A percentile compares a stretch with the other conserved stretches of the same genome.
These are phyloP conservation scores for Fusarium penzigii DNA, from an alignment of 2,329 filamentous ascomycete genomes.

Conservation along the genomic window DNA sequence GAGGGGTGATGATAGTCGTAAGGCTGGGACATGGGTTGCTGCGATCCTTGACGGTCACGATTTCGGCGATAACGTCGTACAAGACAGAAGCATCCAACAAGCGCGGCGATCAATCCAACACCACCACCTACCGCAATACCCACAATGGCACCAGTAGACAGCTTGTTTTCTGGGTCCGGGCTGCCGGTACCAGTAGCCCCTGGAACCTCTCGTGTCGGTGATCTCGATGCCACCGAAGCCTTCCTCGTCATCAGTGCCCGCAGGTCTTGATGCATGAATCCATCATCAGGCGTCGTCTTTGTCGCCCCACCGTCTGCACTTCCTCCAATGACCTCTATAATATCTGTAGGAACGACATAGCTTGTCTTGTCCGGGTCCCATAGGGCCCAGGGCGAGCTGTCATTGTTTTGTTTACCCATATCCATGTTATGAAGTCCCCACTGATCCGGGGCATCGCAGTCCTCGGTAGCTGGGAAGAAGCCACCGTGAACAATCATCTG, in stretches of 20 bases:
- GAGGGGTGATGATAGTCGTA: slow-evolving; percentile 27
- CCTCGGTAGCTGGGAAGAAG: slow-evolving; percentile 49
- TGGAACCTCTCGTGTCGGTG: slow-evolving; percentile 49
- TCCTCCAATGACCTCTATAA: slow-evolving; percentile 53
- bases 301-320: slow-evolving; percentile 53
- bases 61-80: slow-evolving; percentile 28
- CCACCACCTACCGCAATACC: slow-evolving; percentile 45
- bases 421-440: slow-evolving; percentile 61
- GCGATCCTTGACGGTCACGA: slow-evolving; percentile 14
- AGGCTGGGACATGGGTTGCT: slow-evolving; percentile 27
- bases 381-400: slow-evolving; percentile 50
- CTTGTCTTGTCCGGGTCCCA: slow-evolving; percentile 49
- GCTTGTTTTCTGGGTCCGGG: slow-evolving; percentile 16
- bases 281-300: slow-evolving; percentile 46
- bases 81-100: slow-evolving; percentile 33
- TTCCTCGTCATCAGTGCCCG: slow-evolving; percentile 53
- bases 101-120: slow-evolving; percentile 29
- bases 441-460: slow-evolving; percentile 52
- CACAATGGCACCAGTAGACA: slow-evolving; percentile 42
- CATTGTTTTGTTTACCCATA: slow-evolving; percentile 50
- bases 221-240: slow-evolving; percentile 46
- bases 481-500: slow-evolving; percentile 67
- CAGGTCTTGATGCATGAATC: slow-evolving; percentile 54
- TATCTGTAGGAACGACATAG: slow-evolving; percentile 53
- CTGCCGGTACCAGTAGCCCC: slow-evolving; percentile 12